These are phyloP conservation scores for Cornus suecica DNA, from an alignment of 148 eudicot genomes.

Conservation along the genomic window DNA sequence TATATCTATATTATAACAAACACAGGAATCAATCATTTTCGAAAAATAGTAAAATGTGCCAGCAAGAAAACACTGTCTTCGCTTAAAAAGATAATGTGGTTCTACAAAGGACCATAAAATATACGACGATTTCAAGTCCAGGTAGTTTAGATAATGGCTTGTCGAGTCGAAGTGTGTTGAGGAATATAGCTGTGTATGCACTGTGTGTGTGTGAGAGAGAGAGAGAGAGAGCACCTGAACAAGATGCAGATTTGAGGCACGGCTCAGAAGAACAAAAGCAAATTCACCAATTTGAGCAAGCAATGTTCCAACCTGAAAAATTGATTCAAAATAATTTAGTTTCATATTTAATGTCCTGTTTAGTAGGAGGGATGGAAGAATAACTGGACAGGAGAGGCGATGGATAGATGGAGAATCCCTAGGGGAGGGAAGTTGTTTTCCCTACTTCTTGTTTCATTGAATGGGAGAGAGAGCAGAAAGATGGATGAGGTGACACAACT, in stretches of 20 bases:
- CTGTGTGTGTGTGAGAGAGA: background rate
- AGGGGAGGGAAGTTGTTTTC: too few species aligned
- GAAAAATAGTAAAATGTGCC: background rate
- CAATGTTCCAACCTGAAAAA: constrained; percentile 75
- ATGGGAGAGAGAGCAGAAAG: too few species aligned
- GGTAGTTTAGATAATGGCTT: background rate
- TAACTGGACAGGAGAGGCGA: too few species aligned
- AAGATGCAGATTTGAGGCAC: constrained; percentile 89
- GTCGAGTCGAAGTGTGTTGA: background rate
- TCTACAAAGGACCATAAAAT: background rate
- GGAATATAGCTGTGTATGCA: background rate
- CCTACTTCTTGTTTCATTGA: too few species aligned
- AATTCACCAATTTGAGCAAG: constrained; percentile 99
- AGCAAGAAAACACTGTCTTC: background rate
- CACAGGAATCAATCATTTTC: background rate
- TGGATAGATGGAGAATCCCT: too few species aligned
- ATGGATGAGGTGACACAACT: too few species aligned
- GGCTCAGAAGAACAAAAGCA: constrained; percentile 92
- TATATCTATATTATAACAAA: background rate
- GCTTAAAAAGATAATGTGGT: background rate
- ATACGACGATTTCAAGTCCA: background rate
- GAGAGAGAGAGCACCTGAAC: constrained; percentile 59
- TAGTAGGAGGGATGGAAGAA: too few species aligned
- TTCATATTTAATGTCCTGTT: constrained; percentile 13
- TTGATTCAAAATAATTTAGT: background rate